phyloP scores from a whole-genome alignment of 345 rosid species.

The Eucalyptus cloeziana region DNA sequence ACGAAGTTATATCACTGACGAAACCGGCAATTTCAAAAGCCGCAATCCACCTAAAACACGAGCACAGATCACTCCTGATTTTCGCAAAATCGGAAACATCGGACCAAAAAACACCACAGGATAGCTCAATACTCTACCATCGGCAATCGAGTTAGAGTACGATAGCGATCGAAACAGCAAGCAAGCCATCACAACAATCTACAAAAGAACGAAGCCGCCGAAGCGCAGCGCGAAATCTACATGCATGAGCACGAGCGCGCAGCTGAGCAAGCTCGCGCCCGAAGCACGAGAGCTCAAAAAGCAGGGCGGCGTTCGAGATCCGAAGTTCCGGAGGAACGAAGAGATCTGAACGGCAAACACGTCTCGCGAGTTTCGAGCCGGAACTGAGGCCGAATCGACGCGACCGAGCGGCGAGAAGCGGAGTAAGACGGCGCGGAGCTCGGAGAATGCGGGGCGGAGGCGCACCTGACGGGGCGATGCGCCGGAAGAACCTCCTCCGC shows the following conservation, averaged over 20 bases:
- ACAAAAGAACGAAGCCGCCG: not conserved
- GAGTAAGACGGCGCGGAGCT: not conserved
- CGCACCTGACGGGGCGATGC: not conserved
- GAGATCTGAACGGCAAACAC: not conserved
- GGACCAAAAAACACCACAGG: not conserved
- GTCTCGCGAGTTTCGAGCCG: not conserved
- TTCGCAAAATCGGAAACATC: not conserved
- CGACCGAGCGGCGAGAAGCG: not conserved
- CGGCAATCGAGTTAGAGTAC: not conserved
- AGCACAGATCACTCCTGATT: not conserved
- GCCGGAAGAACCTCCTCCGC: not conserved
- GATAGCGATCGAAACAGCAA: not conserved
- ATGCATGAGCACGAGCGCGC: not conserved
- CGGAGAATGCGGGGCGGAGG: not conserved
- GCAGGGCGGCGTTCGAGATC: not conserved
- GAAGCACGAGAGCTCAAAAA: not conserved
- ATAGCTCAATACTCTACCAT: not conserved
- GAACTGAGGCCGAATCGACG: not conserved
- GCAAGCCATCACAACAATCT: not conserved
- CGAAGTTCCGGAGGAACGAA: not conserved
- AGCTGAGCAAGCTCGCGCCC: not conserved
- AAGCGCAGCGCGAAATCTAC: not conserved
- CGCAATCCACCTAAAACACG: not conserved
- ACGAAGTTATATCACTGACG: not conserved
- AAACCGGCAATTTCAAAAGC: not conserved